These are phyloP conservation scores for Wallacemonas sp. DNA, from an alignment of 208 protist species.

Conservation along the genomic window DNA sequence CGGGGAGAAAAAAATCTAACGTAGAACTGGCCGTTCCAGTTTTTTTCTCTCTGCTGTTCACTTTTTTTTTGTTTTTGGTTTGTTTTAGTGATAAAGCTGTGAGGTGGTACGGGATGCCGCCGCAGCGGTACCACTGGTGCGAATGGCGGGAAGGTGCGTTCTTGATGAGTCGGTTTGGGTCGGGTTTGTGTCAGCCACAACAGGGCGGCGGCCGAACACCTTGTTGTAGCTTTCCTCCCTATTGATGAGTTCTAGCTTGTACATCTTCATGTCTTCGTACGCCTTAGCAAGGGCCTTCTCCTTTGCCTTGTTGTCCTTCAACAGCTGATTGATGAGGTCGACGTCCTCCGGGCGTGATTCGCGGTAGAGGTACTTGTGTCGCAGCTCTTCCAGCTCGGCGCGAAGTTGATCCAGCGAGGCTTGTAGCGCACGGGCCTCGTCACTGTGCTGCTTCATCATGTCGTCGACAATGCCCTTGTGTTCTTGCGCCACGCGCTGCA, in stretches of 20 bases:
- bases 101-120: conserved; percentile 3
- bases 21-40: too few species aligned
- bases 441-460: conserved; percentile 38
- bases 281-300: conserved; percentile 77
- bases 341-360: conserved; percentile 91
- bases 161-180: not conserved
- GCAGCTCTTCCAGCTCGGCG: conserved; percentile 53
- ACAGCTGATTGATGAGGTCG: conserved; percentile 85
- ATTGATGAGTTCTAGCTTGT: conserved; percentile 95
- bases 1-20: too few species aligned
- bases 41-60: too few species aligned
- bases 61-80: too few species aligned
- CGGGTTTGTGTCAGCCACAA: conserved; percentile 26
- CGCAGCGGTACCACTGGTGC: not conserved
- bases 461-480: conserved; percentile 61
- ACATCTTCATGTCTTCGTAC: conserved; percentile 89
- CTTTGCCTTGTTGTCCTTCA: conserved; percentile 72
- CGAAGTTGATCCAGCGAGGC: conserved; percentile 42
- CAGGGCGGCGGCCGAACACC: conserved; percentile 82
- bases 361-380: conserved; percentile 90
- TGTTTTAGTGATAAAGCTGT: not conserved
- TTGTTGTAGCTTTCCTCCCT: conserved; percentile 96
- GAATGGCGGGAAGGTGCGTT: conserved; percentile 9
- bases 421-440: conserved; percentile 39
- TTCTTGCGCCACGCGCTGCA: conserved; percentile 30